phyloP scores from a whole-genome alignment of 2,329 filamentous ascomycete genomes.

The Monosporascus sp. region DNA sequence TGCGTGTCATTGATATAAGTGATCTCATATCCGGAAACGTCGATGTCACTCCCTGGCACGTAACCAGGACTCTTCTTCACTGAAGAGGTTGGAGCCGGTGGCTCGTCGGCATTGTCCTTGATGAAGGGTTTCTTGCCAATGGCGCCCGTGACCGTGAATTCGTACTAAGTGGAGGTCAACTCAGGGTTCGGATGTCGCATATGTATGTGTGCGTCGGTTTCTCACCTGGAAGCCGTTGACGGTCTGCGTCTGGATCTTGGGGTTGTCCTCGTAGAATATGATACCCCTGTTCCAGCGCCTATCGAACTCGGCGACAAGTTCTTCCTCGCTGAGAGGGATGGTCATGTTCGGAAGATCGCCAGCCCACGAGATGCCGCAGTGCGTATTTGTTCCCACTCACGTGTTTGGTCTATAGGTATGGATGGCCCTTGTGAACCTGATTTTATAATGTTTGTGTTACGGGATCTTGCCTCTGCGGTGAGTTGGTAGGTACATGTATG shows the following conservation, averaged over 20 bases:
- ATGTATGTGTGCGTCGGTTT: neutral
- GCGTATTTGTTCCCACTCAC: neutral
- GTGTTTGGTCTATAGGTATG: neutral
- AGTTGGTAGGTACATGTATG: too few species aligned
- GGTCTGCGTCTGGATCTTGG: constrained; percentile 4
- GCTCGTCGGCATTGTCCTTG: constrained; percentile 12
- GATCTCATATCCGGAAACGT: constrained; percentile 37
- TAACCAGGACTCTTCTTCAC: constrained; percentile 5
- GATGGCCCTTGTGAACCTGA: neutral
- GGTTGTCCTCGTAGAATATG: constrained; percentile 16
- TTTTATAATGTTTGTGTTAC: too few species aligned
- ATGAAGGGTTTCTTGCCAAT: constrained; percentile 10
- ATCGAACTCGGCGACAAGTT: constrained; percentile 18
- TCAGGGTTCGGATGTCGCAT: too few species aligned
- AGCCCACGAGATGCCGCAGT: neutral
- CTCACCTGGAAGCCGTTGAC: constrained; percentile 7
- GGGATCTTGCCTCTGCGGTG: too few species aligned
- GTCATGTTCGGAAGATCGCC: constrained; percentile 1
- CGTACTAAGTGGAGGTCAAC: constrained; percentile 5
- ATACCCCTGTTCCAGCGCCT: constrained; percentile 13
- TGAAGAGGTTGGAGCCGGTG: neutral
- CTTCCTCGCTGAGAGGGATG: constrained; percentile 6
- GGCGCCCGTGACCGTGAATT: constrained; percentile 7
- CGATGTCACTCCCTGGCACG: constrained; percentile 35
- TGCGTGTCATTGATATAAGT: constrained; percentile 36